Percentiles rank a stretch among this genome's conserved stretches.
Conservation (phyloP, 768 basidiomycete genomes). For the Tylopilus felleus region DNA sequence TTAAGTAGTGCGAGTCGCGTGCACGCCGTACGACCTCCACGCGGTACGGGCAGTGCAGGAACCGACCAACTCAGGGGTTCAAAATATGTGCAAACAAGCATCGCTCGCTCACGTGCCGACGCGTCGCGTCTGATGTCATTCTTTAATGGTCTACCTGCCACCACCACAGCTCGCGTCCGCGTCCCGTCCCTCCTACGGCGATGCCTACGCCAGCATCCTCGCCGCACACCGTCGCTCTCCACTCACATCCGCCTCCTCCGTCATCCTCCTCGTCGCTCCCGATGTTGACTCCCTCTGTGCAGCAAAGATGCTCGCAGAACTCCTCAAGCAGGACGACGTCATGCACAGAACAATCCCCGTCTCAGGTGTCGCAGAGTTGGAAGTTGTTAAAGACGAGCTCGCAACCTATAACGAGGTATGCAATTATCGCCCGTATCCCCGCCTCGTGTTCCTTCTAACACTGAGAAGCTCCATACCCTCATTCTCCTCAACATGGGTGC, state of each 20-base stretch:
- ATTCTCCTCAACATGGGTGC: slow-evolving; percentile 92
- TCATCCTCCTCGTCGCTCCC: slow-evolving; percentile 82
- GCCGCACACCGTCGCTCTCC: slow-evolving; percentile 68
- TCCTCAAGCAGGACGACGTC: slow-evolving; percentile 93
- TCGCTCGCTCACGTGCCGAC: slow-evolving; percentile 10
- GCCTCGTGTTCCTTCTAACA: neutral
- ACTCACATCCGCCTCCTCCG: slow-evolving; percentile 74
- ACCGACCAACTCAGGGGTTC: slow-evolving; percentile 4
- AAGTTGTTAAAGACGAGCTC: slow-evolving; percentile 62
- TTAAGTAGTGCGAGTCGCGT: slow-evolving; percentile 33
- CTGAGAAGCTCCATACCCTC: slow-evolving; percentile 73
- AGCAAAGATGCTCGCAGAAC: slow-evolving; percentile 80
- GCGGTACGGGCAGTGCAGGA: slow-evolving; percentile 13
- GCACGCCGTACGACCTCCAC: slow-evolving; percentile 26
- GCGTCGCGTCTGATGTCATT: too few relatives aligned
- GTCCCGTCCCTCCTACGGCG: slow-evolving; percentile 59
- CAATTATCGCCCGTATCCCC: neutral
- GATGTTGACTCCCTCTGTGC: slow-evolving; percentile 94
- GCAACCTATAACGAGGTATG: slow-evolving; percentile 63
- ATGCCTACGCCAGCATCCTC: slow-evolving; percentile 73
- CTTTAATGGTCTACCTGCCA: slow-evolving; percentile 72
- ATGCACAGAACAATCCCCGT: slow-evolving; percentile 89
- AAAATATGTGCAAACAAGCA: slow-evolving; percentile 19
- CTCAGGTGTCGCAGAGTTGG: slow-evolving; percentile 76
- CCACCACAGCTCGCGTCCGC: slow-evolving; percentile 67